Percentiles rank a stretch among this genome's conserved stretches.
These are phyloP conservation scores for Phialemonium atrogriseum DNA, from an alignment of 2,329 filamentous ascomycete species.

Conservation along the genomic window DNA sequence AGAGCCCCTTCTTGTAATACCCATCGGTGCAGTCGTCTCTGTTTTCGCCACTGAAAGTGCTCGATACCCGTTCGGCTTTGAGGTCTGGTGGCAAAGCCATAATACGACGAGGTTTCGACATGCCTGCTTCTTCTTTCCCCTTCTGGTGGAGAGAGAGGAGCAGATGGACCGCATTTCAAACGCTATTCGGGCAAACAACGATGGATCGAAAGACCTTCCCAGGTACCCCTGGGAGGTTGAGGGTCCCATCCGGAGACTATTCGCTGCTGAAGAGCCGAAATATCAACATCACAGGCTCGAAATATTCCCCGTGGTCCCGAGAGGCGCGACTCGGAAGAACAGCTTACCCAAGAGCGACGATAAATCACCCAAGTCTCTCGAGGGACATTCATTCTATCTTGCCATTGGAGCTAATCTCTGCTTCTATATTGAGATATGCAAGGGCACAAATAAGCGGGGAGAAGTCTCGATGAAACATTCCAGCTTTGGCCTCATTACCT, in stretches of 20 bases:
- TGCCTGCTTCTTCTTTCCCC: conserved; percentile 39
- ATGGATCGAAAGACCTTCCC: conserved; percentile 22
- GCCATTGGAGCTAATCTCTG: conserved; percentile 45
- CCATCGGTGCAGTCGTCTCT: conserved; percentile 41
- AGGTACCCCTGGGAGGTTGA: conserved; percentile 38
- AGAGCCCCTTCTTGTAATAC: conserved; percentile 33
- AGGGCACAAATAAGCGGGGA: conserved; percentile 30
- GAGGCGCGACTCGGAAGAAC: conserved; percentile 28
- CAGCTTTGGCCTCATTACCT: conserved; percentile 42
- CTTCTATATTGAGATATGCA: conserved; percentile 41
- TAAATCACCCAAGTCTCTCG: conserved; percentile 35
- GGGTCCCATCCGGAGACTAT: conserved; percentile 34
- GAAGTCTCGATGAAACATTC: conserved; percentile 40
- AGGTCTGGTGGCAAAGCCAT: conserved; percentile 47
- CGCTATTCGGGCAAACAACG: conserved; percentile 24
- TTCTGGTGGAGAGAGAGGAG: conserved; percentile 39
- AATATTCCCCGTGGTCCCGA: conserved; percentile 45
- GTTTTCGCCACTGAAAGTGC: conserved; percentile 43
- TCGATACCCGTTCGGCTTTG: conserved; percentile 41
- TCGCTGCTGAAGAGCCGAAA: conserved; percentile 34
- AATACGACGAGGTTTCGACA: conserved; percentile 37
- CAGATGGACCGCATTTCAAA: conserved; percentile 39
- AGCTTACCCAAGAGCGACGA: conserved; percentile 30
- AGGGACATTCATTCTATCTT: conserved; percentile 45
- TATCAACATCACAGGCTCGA: conserved; percentile 25